Percentiles rank a stretch among this genome's conserved stretches.
phyloP scores from a whole-genome alignment of 352 stramenopile genomes.

The Pythium grandisporangium region DNA sequence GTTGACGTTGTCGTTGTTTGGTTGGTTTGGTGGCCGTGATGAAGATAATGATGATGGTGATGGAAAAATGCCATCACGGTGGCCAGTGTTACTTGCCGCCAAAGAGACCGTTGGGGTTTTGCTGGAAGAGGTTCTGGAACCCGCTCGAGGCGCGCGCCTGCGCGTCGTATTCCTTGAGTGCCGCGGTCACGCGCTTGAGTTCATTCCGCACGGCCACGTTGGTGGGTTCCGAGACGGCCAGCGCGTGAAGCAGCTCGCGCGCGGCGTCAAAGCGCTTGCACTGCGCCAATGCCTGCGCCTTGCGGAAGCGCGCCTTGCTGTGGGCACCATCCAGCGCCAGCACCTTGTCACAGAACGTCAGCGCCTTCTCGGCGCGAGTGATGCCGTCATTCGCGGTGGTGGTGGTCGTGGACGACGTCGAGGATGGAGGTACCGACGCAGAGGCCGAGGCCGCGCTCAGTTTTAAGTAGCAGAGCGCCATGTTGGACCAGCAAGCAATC shows the following conservation, averaged over 20 bases:
- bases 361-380: slow-evolving; percentile 30
- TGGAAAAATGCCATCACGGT: too few species aligned
- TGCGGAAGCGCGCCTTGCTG: slow-evolving; percentile 75
- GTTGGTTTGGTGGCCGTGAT: too few species aligned
- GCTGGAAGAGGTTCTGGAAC: slow-evolving; percentile 76
- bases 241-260: slow-evolving; percentile 34
- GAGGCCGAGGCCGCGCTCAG: too few species aligned
- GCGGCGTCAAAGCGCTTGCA: slow-evolving; percentile 47
- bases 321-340: slow-evolving; percentile 50
- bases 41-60: too few species aligned
- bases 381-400: too few species aligned
- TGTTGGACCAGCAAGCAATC: slow-evolving; percentile 68
- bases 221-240: slow-evolving; percentile 56
- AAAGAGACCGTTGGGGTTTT: slow-evolving; percentile 16
- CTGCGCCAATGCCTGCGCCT: slow-evolving; percentile 62
- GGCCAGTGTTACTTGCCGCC: too few species aligned
- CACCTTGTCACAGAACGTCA: slow-evolving; percentile 69
- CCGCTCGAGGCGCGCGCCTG: slow-evolving; percentile 38
- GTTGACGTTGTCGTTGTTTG: too few species aligned
- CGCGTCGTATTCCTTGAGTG: slow-evolving; percentile 47
- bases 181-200: slow-evolving; percentile 36
- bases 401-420: too few species aligned
- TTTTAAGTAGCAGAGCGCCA: slow-evolving; percentile 77
- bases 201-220: slow-evolving; percentile 57
- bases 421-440: too few species aligned